Evolutionary conservation across 257 asterid genomes (phyloP), one percentile per base, ranked within the genome.

Genomic region (Gynochthodes officinalis): DNA sequence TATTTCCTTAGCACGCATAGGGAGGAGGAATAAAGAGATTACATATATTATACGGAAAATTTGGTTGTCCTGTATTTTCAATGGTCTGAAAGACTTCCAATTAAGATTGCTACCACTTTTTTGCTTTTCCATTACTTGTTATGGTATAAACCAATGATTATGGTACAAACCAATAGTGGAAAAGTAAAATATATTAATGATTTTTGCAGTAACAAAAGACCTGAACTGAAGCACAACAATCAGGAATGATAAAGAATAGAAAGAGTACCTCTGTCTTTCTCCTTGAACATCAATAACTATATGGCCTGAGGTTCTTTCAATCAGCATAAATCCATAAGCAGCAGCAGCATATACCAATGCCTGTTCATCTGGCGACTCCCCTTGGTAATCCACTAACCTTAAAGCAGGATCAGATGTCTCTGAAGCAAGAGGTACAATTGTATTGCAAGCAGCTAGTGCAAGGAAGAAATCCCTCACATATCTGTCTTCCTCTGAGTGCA

Each of bases 351-450:
- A 92, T 49, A 84, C 98, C 85, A 95, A 81, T 70, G 99, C 97
- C 85, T 95, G 99, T 78, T 95, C 99, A 84, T 95, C 99, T 5
- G 99, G 99, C 67, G 99, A 95, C 82, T 95, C 99, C 62, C 99
- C 99, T 68, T 95, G 98, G 80, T 90, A 95, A 70, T 95, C 97
- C 40, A 95, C 83, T 86, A 90, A 73, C 80, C 83, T 95, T 39
- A 85, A 80, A 69, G 86, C 72, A 72, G 99, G 96, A 85, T 92
- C 97, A 59, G 96, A 72, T 37, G 97, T 88, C 64, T 87, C 97
- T 25, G 76, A 79, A 44, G 84, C 78, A 66, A 92, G 81, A 79
- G 99, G 98, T 75, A 95, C 99, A 37, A 95, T 95, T 59, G 99
- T 95, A 79, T 95, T 95, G 85, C 99, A 95, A 77, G 99, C 94